Percentiles rank a stretch among this genome's conserved stretches.
phyloP scores from a whole-genome alignment of 305 asterid genomes.

The Rubia tinctorum region DNA sequence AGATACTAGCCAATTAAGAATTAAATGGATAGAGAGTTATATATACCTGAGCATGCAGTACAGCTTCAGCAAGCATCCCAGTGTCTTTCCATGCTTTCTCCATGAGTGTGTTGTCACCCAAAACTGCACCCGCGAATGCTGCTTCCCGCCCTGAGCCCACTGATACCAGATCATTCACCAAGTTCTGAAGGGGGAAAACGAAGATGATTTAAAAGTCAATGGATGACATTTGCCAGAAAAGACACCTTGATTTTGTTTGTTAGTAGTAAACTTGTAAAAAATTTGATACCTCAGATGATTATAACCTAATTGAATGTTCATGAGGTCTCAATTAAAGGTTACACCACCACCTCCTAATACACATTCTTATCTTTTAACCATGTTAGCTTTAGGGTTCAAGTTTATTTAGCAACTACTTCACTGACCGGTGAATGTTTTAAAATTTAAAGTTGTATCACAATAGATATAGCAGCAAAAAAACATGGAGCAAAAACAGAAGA shows the following conservation, averaged over 20 bases:
- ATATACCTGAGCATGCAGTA: constrained; percentile 89
- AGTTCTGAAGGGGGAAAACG: constrained; percentile 46
- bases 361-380: not conserved
- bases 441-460: not conserved
- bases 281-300: not conserved
- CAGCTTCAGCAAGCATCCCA: constrained; percentile 99
- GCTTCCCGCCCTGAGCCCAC: constrained; percentile 96
- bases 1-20: constrained; percentile 2
- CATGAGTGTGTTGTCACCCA: constrained; percentile 95
- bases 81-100: constrained; percentile 98
- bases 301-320: not conserved
- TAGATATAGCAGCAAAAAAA: not conserved
- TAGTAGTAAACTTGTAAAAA: not conserved
- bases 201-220: not conserved
- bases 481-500: constrained; percentile 12
- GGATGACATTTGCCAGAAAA: not conserved
- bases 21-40: constrained; percentile 9
- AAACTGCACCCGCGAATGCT: constrained; percentile 91
- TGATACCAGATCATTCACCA: constrained; percentile 82
- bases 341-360: not conserved
- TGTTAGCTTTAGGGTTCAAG: not conserved
- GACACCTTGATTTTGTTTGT: not conserved
- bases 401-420: not conserved
- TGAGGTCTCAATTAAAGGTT: not conserved
- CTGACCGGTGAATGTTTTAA: not conserved